Base-by-base conservation (phyloP, 768 basidiomycete species). In the Daedaleopsis sinensis region DNA sequence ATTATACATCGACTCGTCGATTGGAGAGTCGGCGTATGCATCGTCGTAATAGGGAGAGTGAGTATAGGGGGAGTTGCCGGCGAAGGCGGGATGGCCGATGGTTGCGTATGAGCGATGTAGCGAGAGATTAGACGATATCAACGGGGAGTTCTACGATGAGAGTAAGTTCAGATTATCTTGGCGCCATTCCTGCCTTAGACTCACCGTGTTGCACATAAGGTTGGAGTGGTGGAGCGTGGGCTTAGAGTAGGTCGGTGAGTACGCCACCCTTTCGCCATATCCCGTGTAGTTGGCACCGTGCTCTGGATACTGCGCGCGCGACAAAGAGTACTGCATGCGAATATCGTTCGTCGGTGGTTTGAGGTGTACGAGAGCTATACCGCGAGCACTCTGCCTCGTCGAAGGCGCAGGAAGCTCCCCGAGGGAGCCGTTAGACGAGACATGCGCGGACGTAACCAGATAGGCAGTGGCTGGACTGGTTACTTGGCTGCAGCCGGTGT, bases 21-120 rank as follows among this genome's bases (percentile, higher is more conserved):
- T 42, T 18, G 62, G 58, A 5, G 62, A 64, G 11, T 64, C 62
- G 49, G 48, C 48, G 50, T 56, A 59, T 16, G 50, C 50, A 21
- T 64, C 62, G 47, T 59, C 54, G 49, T 44, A 50, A 47, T 44
- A 59, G 15, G 47, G 7, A 21, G 32, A 37, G 15, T 52, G 37
- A 18, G 23, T 9, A 42, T 55, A 57, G 21, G 53, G 27, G 42
- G 53, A 38, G n/a, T 42, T 44, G 47, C 53, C 48, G 36, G 53
- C 32, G 43, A 50, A 35, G 16, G 54, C 24, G 42, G 39, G n/a
- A 13, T 37, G n/a, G 21, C 39, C 46, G 43, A 49, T 24, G 32
- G 52, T 54, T 6, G 46, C 21, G 47, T 49, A 52, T 42, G 32
- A 19, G 24, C 39, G 39, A 42, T 42, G 39, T 18, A 42, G 18